Base-by-base conservation (phyloP, 140 eudicot genomes). In the Flaveria floridana region DNA sequence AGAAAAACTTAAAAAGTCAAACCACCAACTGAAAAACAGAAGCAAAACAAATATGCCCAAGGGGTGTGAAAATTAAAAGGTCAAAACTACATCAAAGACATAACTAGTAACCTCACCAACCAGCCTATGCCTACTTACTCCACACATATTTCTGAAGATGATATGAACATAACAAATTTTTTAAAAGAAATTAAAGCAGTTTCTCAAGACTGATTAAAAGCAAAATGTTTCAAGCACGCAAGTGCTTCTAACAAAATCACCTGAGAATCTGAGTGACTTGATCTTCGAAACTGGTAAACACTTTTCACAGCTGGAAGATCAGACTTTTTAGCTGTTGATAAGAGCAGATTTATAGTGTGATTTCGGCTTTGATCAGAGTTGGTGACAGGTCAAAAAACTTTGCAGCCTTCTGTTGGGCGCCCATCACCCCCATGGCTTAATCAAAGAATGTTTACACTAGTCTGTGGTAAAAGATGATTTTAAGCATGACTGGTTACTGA, bases 381-480 rank as follows among this genome's bases (percentile, higher is more conserved):
- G 71, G 16, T 67, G 72, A 67, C 42, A 20, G 28, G 16, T 26
- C 4, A 41, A 70, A 70, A 70, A 70, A 59, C 75, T 51, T 25
- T 70, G 75, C 75, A 26, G 73, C 64, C 64, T 70, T 70, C 63
- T 51, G 75, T 41, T 70, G 64, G 48, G 59, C 25, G n/a, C 6
- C 23, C 3, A 18, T 9, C 15, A 25, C 39, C 64, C 64, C 39
- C 75, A 47, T 18, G 48, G 28, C 75, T 51, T 51, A 37, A 55
- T 52, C 10, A 52, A 71, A 71, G 52, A 55, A 53, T 52, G 51
- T 71, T 70, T 53, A 2, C 34, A 71, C 66, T 53, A 26, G 3
- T 50, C 75, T 70, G 64, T 41, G 51, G 14, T 6, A n/a, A 50
- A 51, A 51, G 8, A 48, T 21, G 46, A 23, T 41, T 42, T 67